Evolutionary conservation across 2,329 filamentous ascomycete species (phyloP).

Genomic region (Rhynchosporium graminicola): DNA sequence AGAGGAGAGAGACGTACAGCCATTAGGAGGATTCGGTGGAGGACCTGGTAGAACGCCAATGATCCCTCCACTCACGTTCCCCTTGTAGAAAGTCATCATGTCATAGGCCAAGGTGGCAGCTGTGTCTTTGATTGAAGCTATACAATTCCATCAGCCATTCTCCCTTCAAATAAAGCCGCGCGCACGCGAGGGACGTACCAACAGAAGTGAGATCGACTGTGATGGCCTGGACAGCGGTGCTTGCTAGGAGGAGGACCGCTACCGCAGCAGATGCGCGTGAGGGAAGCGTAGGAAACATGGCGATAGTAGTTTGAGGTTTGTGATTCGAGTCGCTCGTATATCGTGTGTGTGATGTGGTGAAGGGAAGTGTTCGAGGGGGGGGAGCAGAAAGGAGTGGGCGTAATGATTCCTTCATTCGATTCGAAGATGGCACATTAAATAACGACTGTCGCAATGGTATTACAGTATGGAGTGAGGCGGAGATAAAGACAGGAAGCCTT

Average conservation of each 20-base stretch:
- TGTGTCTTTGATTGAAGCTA: slow-evolving; percentile 42
- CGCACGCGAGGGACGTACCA: slow-evolving; percentile 23
- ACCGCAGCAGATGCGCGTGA: slow-evolving; percentile 23
- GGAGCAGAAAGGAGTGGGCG: neutral
- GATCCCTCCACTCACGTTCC: slow-evolving; percentile 44
- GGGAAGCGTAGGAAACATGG: slow-evolving; percentile 34
- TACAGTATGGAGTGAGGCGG: neutral
- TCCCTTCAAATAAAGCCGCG: slow-evolving; percentile 34
- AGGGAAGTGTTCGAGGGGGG: neutral
- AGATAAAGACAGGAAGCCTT: slow-evolving; percentile 7
- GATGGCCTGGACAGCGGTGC: slow-evolving; percentile 40
- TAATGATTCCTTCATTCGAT: neutral
- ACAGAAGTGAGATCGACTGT: slow-evolving; percentile 35
- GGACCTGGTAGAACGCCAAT: slow-evolving; percentile 51
- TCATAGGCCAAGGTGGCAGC: slow-evolving; percentile 41
- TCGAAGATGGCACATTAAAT: neutral
- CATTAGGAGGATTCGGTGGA: slow-evolving; percentile 42
- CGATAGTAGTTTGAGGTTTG: neutral
- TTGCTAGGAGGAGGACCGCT: slow-evolving; percentile 30
- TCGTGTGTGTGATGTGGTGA: neutral
- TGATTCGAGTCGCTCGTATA: neutral
- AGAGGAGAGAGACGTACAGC: slow-evolving; percentile 35
- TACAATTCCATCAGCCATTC: slow-evolving; percentile 45
- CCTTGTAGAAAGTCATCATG: slow-evolving; percentile 46
- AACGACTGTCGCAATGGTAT: neutral